These are phyloP conservation scores for Vaccinium darrowii DNA, from an alignment of 148 eudicot species.

Conservation along the genomic window DNA sequence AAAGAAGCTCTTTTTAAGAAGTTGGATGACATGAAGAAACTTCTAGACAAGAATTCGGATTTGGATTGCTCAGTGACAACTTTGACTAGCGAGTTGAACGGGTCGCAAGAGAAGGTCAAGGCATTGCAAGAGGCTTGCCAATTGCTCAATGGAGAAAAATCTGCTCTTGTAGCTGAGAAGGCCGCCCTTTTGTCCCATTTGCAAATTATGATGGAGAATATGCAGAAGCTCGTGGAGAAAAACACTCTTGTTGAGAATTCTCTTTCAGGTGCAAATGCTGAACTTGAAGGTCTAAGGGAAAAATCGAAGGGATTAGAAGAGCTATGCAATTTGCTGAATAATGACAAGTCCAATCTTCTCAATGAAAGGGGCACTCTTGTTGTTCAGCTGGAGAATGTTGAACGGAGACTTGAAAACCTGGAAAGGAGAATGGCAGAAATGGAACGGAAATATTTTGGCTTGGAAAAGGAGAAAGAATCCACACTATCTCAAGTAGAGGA, in stretches of 20 bases:
- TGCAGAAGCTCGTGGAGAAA: slow-evolving; percentile 76
- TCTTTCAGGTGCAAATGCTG: slow-evolving; percentile 61
- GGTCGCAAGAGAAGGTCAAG: slow-evolving; percentile 49
- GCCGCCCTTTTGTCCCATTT: slow-evolving; percentile 72
- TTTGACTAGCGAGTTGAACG: slow-evolving; percentile 51
- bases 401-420: slow-evolving; percentile 53
- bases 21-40: slow-evolving; percentile 56
- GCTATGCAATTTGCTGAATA: slow-evolving; percentile 59
- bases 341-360: slow-evolving; percentile 63
- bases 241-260: slow-evolving; percentile 70
- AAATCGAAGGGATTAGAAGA: slow-evolving; percentile 84
- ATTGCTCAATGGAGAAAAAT: slow-evolving; percentile 58
- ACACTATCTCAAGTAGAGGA: slow-evolving; percentile 55
- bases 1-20: slow-evolving; percentile 49
- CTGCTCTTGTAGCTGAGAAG: slow-evolving; percentile 63
- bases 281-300: slow-evolving; percentile 77
- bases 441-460: slow-evolving; percentile 58
- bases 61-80: slow-evolving; percentile 45
- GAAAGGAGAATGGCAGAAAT: slow-evolving; percentile 61
- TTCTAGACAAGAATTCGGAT: slow-evolving; percentile 37
- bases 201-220: slow-evolving; percentile 60
- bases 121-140: slow-evolving; percentile 52
- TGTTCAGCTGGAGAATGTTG: slow-evolving; percentile 67
- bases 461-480: slow-evolving; percentile 69
- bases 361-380: slow-evolving; percentile 54